Evolutionary conservation across 2,329 filamentous ascomycete genomes (phyloP), one percentile per base, ranked within the genome.

Genomic region (Trichoderma brevicompactum): DNA sequence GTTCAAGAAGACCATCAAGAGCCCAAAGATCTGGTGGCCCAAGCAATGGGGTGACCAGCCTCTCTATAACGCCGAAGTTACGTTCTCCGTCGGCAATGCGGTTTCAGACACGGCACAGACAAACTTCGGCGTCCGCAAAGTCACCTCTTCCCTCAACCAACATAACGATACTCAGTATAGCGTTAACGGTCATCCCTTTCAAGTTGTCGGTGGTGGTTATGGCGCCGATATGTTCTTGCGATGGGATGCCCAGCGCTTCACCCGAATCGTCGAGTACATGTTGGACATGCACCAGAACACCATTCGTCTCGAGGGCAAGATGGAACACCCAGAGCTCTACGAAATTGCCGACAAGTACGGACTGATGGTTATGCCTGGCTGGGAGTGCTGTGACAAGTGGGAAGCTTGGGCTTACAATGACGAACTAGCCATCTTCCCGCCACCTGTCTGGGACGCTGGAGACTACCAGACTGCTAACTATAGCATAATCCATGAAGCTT

Each of bases 331-430:
- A 0, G 81, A 84, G 67, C 74, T 89, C 0, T 89, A 88, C 70
- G 78, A 84, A 0, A 76, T 88, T 2, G 84, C 86, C 1, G 86
- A 89, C 69, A 77, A 79, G 3, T 76, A 87, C 70, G 87, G 87
- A 0, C 70, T 89, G 41, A 87, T 89, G 85, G 74, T 89, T 0
- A 76, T 89, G 43, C 77, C 85, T 0, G 87, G 87, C 0, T 89
- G 86, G 86, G 86, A 89, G 67, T 89, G 87, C 73, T 89, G 87
- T 72, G 84, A 89, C 69, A 89, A 89, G 71, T 89, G 87, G 87
- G 87, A 89, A 70, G 83, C 82, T 0, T 89, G 86, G 86, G 73
- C 70, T 55, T 87, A 88, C 72, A 89, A 89, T 69, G 72, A 83
- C 12, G 82, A 89, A 54, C 68, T 83, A 7, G 67, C 75, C 7